Evolutionary conservation across 306 rosid species (phyloP).

Genomic region (Urtica urens): DNA sequence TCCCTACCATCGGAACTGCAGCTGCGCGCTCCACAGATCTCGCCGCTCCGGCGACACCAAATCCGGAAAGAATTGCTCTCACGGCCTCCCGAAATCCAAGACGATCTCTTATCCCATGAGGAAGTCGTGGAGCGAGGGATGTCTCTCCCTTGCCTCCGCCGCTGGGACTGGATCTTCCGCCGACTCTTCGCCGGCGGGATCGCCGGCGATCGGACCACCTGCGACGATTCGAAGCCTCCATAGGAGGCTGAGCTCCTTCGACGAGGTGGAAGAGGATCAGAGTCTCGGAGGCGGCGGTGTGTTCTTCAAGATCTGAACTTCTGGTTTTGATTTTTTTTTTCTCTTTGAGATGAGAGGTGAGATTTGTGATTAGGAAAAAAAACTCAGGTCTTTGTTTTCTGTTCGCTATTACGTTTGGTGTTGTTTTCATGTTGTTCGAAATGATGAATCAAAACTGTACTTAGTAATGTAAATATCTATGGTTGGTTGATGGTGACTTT

Average conservation of each 20-base stretch:
- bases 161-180: conserved; percentile 3
- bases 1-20: conserved; percentile 78
- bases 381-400: no score
- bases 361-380: not conserved
- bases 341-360: not conserved
- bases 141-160: conserved; percentile 18
- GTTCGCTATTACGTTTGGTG: not conserved
- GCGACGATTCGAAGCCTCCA: not conserved
- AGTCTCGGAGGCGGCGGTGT: conserved; percentile 6
- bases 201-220: conserved; percentile 7
- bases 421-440: not conserved
- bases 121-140: conserved; percentile 42
- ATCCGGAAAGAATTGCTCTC: conserved; percentile 1
- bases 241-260: conserved; percentile 3
- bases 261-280: conserved; percentile 9
- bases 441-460: no score
- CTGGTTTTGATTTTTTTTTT: not conserved
- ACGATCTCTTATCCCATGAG: conserved; percentile 44
- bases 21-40: conserved; percentile 48
- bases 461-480: no score
- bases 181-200: conserved; percentile 21
- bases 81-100: conserved; percentile 20
- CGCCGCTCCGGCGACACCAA: not conserved
- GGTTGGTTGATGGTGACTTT: no score
- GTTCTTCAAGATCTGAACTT: conserved; percentile 16